Percentiles rank a stretch among this genome's conserved stretches.
Evolutionary conservation across 2,329 filamentous ascomycete genomes (phyloP).

Genomic region (Catunica adiposa): DNA sequence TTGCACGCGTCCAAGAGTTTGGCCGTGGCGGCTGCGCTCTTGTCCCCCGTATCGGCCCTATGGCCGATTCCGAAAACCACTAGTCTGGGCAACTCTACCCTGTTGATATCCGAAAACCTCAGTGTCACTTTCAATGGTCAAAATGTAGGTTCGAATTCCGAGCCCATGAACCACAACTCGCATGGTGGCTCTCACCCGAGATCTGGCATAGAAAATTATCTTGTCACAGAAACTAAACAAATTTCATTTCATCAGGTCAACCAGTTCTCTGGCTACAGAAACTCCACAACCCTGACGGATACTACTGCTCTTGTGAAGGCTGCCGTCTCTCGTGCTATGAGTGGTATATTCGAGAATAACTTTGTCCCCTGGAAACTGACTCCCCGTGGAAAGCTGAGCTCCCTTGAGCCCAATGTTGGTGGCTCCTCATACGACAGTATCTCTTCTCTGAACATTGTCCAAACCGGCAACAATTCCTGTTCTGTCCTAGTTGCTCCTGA

Average conservation of each 20-base stretch:
- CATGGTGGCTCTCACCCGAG: slow-evolving; percentile 7
- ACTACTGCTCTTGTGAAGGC: slow-evolving; percentile 39
- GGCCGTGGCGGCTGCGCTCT: slow-evolving; percentile 18
- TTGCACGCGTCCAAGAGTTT: slow-evolving; percentile 3
- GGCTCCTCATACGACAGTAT: slow-evolving; percentile 27
- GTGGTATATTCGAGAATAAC: slow-evolving; percentile 48
- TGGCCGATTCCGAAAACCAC: slow-evolving; percentile 40
- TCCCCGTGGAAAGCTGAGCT: slow-evolving; percentile 40
- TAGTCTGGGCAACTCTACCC: slow-evolving; percentile 32
- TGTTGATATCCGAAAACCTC: slow-evolving; percentile 37
- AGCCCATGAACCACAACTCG: slow-evolving; percentile 15
- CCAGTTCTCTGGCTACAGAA: slow-evolving; percentile 24
- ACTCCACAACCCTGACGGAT: slow-evolving; percentile 26
- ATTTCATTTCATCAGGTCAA: slow-evolving; percentile 25
- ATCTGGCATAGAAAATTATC: slow-evolving; percentile 8
- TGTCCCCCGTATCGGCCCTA: slow-evolving; percentile 26
- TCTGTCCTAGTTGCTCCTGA: slow-evolving; percentile 43
- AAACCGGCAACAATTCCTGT: slow-evolving; percentile 37
- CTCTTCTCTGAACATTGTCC: slow-evolving; percentile 42
- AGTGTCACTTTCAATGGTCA: slow-evolving; percentile 42
- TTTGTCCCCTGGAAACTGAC: slow-evolving; percentile 69
- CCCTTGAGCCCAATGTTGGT: slow-evolving; percentile 37
- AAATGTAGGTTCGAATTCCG: slow-evolving; percentile 33
- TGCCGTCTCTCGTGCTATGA: slow-evolving; percentile 41
- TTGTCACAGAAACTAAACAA: slow-evolving; percentile 21